Conservation (phyloP, 768 basidiomycete species). For the Mycena chlorophos region DNA sequence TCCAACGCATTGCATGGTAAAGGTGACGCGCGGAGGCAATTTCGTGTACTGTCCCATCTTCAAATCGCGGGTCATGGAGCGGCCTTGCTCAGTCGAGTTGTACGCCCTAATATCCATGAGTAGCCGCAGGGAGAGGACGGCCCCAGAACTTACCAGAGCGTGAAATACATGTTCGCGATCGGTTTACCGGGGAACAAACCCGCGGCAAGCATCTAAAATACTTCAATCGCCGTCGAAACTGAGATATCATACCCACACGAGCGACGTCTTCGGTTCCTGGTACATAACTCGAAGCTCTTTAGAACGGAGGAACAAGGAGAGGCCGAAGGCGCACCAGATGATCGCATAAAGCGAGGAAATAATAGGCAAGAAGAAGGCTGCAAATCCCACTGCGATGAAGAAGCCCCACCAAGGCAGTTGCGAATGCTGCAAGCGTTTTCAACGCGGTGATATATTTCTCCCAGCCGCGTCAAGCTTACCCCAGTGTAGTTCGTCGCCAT, state of each 20-base stretch:
- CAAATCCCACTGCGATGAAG: conserved; percentile 53
- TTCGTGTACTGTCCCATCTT: conserved; percentile 59
- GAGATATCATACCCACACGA: conserved; percentile 23
- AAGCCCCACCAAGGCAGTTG: conserved; percentile 47
- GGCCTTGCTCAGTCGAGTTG: conserved; percentile 19
- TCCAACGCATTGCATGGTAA: conserved; percentile 57
- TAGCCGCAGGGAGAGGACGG: no score
- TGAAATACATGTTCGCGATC: conserved; percentile 52
- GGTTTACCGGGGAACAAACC: conserved; percentile 47
- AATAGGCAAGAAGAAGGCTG: conserved; percentile 51
- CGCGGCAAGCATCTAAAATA: conserved; percentile 48
- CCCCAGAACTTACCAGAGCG: conserved; percentile 27
- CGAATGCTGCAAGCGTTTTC: conserved; percentile 5
- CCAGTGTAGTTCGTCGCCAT: conserved; percentile 56
- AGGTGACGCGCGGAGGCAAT: conserved; percentile 64
- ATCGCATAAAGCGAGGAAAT: conserved; percentile 55
- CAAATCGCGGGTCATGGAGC: conserved; percentile 42
- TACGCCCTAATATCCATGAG: no score
- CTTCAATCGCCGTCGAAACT: not conserved
- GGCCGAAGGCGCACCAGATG: conserved; percentile 35
- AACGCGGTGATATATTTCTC: not conserved
- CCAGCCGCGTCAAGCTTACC: not conserved
- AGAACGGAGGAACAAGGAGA: not conserved
- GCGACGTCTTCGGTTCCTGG: conserved; percentile 32
- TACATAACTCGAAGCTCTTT: conserved; percentile 7